phyloP scores from a whole-genome alignment of 495 filamentous ascomycete species.

The Penicillium cinerascens region DNA sequence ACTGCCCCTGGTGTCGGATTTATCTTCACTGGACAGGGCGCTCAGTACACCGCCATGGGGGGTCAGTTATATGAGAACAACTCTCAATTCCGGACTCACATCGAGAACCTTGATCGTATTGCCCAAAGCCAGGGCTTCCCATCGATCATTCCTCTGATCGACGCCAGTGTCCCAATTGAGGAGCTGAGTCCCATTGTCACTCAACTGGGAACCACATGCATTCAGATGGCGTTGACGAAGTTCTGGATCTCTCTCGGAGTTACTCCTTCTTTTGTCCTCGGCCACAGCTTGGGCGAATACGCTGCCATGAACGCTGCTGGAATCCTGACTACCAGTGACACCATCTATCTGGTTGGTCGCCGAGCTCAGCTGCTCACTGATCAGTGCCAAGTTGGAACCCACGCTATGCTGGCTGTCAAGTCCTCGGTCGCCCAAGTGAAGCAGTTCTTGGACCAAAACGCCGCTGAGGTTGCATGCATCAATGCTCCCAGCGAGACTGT shows the following conservation, averaged over 20 bases:
- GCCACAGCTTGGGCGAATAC: constrained; percentile 87
- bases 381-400: constrained; percentile 67
- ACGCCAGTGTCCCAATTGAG: constrained; percentile 40
- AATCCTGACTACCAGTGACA: constrained; percentile 72
- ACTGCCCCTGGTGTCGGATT: constrained; percentile 50
- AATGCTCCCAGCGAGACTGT: constrained; percentile 51
- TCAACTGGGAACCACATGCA: constrained; percentile 71
- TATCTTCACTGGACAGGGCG: constrained; percentile 59
- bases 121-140: constrained; percentile 64
- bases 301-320: constrained; percentile 80
- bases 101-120: constrained; percentile 68
- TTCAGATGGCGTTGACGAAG: constrained; percentile 82
- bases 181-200: constrained; percentile 69
- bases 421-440: constrained; percentile 32
- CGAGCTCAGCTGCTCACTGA: constrained; percentile 73
- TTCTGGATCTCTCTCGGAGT: constrained; percentile 80
- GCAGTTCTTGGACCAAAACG: constrained; percentile 21
- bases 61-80: constrained; percentile 64
- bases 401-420: constrained; percentile 55
- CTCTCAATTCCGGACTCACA: constrained; percentile 63
- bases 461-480: constrained; percentile 50
- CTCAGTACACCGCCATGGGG: constrained; percentile 61
- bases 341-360: constrained; percentile 74
- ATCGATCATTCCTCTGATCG: constrained; percentile 63
- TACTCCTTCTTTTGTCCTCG: constrained; percentile 70